phyloP scores from a whole-genome alignment of 2,329 filamentous ascomycete species.

The Thielaviopsis ethacetica region DNA sequence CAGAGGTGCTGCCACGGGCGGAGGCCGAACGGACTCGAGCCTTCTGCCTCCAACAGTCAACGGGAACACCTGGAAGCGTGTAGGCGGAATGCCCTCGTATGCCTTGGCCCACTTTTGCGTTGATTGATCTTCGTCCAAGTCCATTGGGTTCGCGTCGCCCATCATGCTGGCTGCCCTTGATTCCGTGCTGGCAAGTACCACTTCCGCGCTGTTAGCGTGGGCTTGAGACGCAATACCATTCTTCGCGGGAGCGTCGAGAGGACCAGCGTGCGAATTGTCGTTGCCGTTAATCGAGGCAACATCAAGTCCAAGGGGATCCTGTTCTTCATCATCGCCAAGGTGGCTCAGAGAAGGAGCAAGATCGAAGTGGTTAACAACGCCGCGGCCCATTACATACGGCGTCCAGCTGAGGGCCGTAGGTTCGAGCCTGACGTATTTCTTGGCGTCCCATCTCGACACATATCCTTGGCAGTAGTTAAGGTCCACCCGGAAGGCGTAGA shows the following conservation, averaged over 20 bases:
- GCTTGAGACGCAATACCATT: conserved; percentile 2
- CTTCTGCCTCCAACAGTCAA: conserved; percentile 37
- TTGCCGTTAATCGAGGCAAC: neutral
- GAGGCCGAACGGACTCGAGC: conserved; percentile 27
- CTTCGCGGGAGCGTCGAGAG: neutral
- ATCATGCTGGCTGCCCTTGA: conserved; percentile 3
- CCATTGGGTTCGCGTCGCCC: conserved; percentile 7
- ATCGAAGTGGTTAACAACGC: conserved; percentile 68
- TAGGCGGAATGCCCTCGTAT: conserved; percentile 46
- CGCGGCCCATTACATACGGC: conserved; percentile 88
- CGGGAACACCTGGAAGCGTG: conserved; percentile 65
- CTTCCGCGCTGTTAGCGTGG: neutral
- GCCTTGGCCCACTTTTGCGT: conserved; percentile 26
- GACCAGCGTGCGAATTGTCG: neutral
- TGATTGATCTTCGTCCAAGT: conserved; percentile 19
- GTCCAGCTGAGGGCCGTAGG: conserved; percentile 78
- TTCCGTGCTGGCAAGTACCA: conserved; percentile 4
- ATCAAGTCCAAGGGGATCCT: conserved; percentile 20
- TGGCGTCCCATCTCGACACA: conserved; percentile 74
- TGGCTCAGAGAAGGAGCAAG: conserved; percentile 67
- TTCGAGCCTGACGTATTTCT: conserved; percentile 74
- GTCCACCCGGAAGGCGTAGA: conserved; percentile 82
- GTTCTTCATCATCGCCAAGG: conserved; percentile 53
- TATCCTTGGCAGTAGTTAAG: conserved; percentile 73
- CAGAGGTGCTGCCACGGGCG: conserved; percentile 22